Evolutionary conservation across 257 asterid species (phyloP).

Genomic region (Galeopsis tetrahit): DNA sequence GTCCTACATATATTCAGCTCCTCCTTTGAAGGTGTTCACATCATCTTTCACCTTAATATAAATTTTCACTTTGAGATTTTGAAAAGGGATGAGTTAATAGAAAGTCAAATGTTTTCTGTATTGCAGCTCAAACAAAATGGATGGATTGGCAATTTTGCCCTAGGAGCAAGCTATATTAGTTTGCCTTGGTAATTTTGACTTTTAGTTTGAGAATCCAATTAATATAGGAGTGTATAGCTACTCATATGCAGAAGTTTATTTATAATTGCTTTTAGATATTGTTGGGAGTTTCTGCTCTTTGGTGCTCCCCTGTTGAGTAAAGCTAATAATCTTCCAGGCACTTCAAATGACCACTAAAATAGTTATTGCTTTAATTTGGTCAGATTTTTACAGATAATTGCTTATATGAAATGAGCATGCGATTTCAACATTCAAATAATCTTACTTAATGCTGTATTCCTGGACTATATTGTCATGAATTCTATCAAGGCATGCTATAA

Average conservation of each 20-base stretch:
- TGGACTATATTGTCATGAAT: conserved; percentile 16
- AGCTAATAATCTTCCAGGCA: conserved; percentile 5
- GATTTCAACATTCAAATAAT: not conserved
- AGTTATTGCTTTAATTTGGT: conserved; percentile 12
- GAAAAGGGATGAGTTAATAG: conserved; percentile 13
- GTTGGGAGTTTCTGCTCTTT: conserved; percentile 9
- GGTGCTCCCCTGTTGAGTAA: conserved; percentile 14
- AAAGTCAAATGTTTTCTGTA: conserved; percentile 15
- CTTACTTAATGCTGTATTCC: not conserved
- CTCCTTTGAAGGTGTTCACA: conserved; percentile 80
- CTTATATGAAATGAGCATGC: conserved; percentile 14
- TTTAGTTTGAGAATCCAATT: conserved; percentile 18
- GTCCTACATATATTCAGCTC: conserved; percentile 97
- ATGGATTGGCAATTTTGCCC: conserved; percentile 97
- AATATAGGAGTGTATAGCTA: not conserved
- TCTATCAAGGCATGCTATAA: conserved; percentile 20
- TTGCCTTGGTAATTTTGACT: conserved; percentile 75
- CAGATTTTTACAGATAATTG: conserved; percentile 1
- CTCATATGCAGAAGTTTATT: conserved; percentile 8
- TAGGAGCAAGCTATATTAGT: conserved; percentile 96
- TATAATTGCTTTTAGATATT: not conserved
- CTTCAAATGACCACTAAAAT: conserved; percentile 23
- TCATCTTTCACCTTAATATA: conserved; percentile 29
- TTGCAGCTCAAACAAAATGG: conserved; percentile 97
- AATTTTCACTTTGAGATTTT: conserved; percentile 13